Conservation (phyloP, 257 asterid species). For the Buddleja alternifolia region DNA sequence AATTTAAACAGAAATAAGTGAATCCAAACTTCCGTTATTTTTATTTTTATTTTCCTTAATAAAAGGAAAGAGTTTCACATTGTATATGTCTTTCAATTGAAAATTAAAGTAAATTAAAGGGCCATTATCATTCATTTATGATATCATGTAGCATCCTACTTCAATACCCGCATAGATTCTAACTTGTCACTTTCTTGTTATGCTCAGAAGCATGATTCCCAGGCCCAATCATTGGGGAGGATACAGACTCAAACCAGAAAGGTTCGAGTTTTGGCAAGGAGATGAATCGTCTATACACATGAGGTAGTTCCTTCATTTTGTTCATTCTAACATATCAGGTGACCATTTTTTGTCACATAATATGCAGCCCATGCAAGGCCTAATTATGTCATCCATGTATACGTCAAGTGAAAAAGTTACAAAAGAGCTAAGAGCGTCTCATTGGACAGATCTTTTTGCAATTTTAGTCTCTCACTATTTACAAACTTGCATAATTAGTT, state of each 20-base stretch:
- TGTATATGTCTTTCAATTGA: no score
- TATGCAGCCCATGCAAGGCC: background rate
- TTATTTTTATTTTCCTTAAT: no score
- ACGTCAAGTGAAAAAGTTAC: background rate
- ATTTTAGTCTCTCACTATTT: no score
- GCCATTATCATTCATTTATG: background rate
- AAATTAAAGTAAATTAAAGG: no score
- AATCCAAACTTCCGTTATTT: no score
- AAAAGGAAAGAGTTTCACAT: no score
- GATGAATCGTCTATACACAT: conserved; percentile 39
- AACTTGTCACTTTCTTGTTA: background rate
- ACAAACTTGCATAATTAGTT: no score
- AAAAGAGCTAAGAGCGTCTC: no score
- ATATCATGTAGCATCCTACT: conserved; percentile 9
- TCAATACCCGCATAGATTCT: background rate
- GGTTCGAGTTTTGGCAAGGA: conserved; percentile 80
- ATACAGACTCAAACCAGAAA: conserved; percentile 61
- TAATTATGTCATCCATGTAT: background rate
- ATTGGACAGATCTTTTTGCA: no score
- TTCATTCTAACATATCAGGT: background rate
- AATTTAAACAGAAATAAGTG: no score
- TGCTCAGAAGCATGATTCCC: conserved; percentile 51
- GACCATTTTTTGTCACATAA: background rate
- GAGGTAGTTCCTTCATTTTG: conserved; percentile 22
- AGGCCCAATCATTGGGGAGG: conserved; percentile 77